These are phyloP conservation scores for Tympanopsis confertula DNA, from an alignment of 2,329 filamentous ascomycete species.

Conservation along the genomic window DNA sequence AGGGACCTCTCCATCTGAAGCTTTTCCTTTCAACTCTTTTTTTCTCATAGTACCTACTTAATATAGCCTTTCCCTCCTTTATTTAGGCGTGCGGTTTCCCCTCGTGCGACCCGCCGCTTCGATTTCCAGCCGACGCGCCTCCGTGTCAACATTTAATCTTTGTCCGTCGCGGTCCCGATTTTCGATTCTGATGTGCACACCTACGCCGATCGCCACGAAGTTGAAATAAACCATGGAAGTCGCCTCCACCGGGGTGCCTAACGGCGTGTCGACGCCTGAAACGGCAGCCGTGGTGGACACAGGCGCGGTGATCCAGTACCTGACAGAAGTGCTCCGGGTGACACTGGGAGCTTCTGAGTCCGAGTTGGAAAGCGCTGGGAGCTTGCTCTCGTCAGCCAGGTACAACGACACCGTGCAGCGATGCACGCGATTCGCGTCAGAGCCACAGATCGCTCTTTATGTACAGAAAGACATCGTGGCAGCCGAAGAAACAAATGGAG, in stretches of 20 bases:
- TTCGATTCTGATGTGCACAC: too few species aligned
- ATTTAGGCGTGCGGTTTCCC: too few species aligned
- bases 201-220: too few species aligned
- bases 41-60: too few species aligned
- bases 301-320: constrained; percentile 58
- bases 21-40: too few species aligned
- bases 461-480: constrained; percentile 70
- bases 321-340: constrained; percentile 58
- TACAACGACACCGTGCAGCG: constrained; percentile 73
- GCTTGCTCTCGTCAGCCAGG: constrained; percentile 64
- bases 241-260: constrained; percentile 26
- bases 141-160: too few species aligned
- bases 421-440: constrained; percentile 80
- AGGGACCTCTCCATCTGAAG: too few species aligned
- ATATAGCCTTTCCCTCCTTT: too few species aligned
- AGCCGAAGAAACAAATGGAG: constrained; percentile 24
- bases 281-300: constrained; percentile 52
- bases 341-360: constrained; percentile 64
- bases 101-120: too few species aligned
- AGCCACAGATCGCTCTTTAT: constrained; percentile 79
- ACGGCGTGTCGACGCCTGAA: constrained; percentile 29
- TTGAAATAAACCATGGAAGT: constrained; percentile 43
- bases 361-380: constrained; percentile 72
- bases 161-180: too few species aligned
- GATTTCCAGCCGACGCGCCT: too few species aligned